Conservation (phyloP, 208 protist genomes). For the Acanthamoeba polyphaga region DNA sequence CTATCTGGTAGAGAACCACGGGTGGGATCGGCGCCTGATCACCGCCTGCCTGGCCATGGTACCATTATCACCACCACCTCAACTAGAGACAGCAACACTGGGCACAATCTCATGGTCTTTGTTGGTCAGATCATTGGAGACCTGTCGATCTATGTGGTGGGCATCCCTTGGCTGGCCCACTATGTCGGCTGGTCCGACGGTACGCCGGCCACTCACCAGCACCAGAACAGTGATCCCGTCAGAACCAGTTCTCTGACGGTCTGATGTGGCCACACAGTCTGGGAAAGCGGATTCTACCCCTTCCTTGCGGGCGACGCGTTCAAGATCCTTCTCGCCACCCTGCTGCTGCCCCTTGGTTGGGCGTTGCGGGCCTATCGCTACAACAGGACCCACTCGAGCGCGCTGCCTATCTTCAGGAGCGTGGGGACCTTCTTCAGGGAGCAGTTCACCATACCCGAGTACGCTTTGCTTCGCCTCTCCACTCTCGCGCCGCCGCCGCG, state of each 20-base stretch:
- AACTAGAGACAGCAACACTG: neutral
- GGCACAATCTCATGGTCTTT: too few relatives aligned
- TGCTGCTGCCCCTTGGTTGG: slow-evolving; percentile 57
- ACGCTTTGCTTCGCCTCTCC: neutral
- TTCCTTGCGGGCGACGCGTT: slow-evolving; percentile 39
- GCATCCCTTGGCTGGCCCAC: slow-evolving; percentile 50
- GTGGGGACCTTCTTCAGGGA: neutral
- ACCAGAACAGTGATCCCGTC: too few relatives aligned
- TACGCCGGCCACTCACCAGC: neutral
- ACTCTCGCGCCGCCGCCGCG: neutral
- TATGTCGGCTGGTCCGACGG: slow-evolving; percentile 63
- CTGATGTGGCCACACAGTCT: neutral
- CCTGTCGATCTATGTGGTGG: slow-evolving; percentile 54
- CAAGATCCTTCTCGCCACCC: slow-evolving; percentile 56
- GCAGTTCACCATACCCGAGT: slow-evolving; percentile 1
- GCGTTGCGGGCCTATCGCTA: neutral
- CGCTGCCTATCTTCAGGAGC: neutral
- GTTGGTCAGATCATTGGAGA: slow-evolving; percentile 27
- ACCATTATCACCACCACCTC: neutral
- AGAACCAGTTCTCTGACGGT: too few relatives aligned
- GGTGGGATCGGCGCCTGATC: slow-evolving; percentile 42
- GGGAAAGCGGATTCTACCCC: slow-evolving; percentile 42
- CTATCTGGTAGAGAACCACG: slow-evolving; percentile 22
- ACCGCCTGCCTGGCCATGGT: slow-evolving; percentile 67
- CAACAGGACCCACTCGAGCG: slow-evolving; percentile 24